Evolutionary conservation across 208 protist species (phyloP), one percentile per base, ranked within the genome.

Genomic region (Herpetomonas tarakana): DNA sequence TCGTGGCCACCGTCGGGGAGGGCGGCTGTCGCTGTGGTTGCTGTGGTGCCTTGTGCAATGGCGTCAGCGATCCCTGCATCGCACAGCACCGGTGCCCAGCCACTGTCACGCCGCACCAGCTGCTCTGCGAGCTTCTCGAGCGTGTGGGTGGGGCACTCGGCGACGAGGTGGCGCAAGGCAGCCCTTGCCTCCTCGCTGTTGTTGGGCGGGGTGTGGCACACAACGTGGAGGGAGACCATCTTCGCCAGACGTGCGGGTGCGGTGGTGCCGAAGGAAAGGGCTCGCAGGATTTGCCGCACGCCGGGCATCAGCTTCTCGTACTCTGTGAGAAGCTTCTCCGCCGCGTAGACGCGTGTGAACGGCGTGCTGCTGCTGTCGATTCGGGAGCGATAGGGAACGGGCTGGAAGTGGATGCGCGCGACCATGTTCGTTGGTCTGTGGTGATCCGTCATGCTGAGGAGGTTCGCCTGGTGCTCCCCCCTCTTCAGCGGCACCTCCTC

Each of bases 371-470:
- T 27, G n/a, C n/a, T 25, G 31, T n/a, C 26, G 26, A 21, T 11
- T 31, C 38, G 27, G 25, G 58, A 81, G 7, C 51, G 31, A 49
- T 46, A 82, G 22, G 88, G 84, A 7, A 90, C 63, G 7, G 81
- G 78, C 66, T 94, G 88, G 58, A 91, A 88, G 47, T 91, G 76
- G 18, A 94, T 64, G 29, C 76, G 69, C 38, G 64, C 65, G n/a
- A 62, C 55, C 18, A 62, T 58, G 3, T 52, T 39, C 7, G 73
- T 76, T 1, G 67, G 65, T 29, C 57, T 30, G 45, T 74, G 58
- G 26, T 54, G 63, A 50, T 89, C 81, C 1, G 74, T 84, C 70
- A 91, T 81, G 4, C 44, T 50, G 2, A 73, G 56, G 21, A 94
- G 58, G 54, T 82, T 59, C 18, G 89, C 75, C 0, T 64, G 46